Evolutionary conservation across 2,329 filamentous ascomycete species (phyloP), one percentile per base, ranked within the genome.

Genomic region (Aureobasidium lini): DNA sequence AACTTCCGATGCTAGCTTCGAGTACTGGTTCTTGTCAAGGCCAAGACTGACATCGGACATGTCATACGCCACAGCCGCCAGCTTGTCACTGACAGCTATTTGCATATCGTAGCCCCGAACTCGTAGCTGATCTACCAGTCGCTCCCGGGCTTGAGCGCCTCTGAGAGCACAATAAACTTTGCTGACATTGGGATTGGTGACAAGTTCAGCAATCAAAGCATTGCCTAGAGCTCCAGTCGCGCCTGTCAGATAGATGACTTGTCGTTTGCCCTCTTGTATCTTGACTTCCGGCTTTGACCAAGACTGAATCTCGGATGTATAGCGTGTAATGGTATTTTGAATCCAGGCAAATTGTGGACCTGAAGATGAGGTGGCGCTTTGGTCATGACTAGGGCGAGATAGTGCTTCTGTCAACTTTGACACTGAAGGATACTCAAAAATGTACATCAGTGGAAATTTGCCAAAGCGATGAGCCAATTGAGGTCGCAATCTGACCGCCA

Each of bases 371-470:
- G 5, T 11, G n/a, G 2, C 5, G 31, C 9, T 32, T 9, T 39
- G 13, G 18, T 9, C 34, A 18, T 6, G 1, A n/a, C 16, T 2
- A 9, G 36, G 7, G 2, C 11, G 8, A n/a, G 49, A 31, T 18
- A 62, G 32, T n/a, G 52, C 49, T 6, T 28, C 28, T 8, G 44
- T 32, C 6, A 70, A 61, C 47, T 65, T 65, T 5, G 62, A 59
- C 32, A 69, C 61, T 10, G 64, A 64, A 2, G 68, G 66, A 23
- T 69, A 66, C 49, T 70, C 69, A 39, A 69, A 70, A 7, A 71
- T 65, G 10, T 63, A 63, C 57, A 64, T 65, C 6, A 71, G 60
- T 10, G 16, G 69, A 68, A 18, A 71, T n/a, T 62, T 59, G 2
- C 64, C 62, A 5, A 71, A 63, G 6, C 64, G 59, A 8, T 62